Percentiles rank a stretch among this genome's conserved stretches.
Conservation (phyloP, 2,329 filamentous ascomycete species). For the Teratosphaeriaceae sp. region DNA sequence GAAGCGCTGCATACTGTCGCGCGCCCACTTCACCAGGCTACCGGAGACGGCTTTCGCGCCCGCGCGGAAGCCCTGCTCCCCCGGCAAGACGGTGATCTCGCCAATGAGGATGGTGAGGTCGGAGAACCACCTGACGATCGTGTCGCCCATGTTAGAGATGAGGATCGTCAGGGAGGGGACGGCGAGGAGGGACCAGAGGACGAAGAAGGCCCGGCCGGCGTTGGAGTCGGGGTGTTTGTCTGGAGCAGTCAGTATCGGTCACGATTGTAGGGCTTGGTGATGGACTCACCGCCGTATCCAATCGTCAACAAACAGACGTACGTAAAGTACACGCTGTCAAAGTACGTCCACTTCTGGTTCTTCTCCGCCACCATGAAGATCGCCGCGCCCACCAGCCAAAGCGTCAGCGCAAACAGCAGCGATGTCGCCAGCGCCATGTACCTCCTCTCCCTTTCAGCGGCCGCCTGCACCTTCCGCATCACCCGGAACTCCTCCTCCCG, state of each 20-base stretch:
- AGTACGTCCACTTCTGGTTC: slow-evolving; percentile 46
- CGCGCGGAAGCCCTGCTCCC: slow-evolving; percentile 36
- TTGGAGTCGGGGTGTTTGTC: slow-evolving; percentile 43
- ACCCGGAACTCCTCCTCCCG: slow-evolving; percentile 45
- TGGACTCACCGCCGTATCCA: slow-evolving; percentile 47
- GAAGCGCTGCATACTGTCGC: slow-evolving; percentile 12
- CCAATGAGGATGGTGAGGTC: slow-evolving; percentile 52
- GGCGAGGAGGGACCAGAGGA: slow-evolving; percentile 51
- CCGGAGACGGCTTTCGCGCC: slow-evolving; percentile 23
- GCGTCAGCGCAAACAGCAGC: slow-evolving; percentile 31
- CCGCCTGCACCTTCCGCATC: slow-evolving; percentile 38
- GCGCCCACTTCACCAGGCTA: slow-evolving; percentile 3
- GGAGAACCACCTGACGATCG: slow-evolving; percentile 47
- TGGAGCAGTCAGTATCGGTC: background rate
- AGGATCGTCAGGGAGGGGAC: slow-evolving; percentile 50
- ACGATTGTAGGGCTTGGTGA: too few relatives aligned
- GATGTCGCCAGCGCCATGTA: slow-evolving; percentile 37
- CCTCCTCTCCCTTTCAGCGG: slow-evolving; percentile 34
- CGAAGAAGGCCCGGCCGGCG: slow-evolving; percentile 49
- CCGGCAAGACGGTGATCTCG: slow-evolving; percentile 48
- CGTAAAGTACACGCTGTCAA: slow-evolving; percentile 47
- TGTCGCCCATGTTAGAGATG: slow-evolving; percentile 50
- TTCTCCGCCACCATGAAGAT: slow-evolving; percentile 45
- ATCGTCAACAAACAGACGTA: slow-evolving; percentile 49
- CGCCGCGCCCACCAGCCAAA: slow-evolving; percentile 45